phyloP scores from a whole-genome alignment of 2,329 filamentous ascomycete species.

The Epichloe uncinata region DNA sequence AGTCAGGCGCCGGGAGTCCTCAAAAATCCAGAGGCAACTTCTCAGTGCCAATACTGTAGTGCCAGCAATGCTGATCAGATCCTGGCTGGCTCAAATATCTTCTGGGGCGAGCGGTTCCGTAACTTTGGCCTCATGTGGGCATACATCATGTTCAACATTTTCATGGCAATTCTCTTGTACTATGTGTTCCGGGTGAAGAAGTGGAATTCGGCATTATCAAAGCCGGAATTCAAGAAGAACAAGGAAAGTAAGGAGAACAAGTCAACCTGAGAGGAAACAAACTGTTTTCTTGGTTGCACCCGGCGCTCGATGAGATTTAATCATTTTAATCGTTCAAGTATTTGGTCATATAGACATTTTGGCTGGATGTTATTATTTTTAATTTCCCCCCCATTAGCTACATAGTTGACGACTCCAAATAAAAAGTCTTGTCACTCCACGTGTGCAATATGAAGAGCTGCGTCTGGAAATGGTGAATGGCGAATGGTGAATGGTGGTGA shows the following conservation, averaged over 20 bases:
- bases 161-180: constrained; percentile 45
- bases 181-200: constrained; percentile 44
- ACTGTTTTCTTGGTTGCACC: too few relatives aligned
- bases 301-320: not conserved
- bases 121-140: constrained; percentile 60
- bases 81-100: constrained; percentile 31
- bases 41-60: constrained; percentile 53
- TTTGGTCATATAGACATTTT: too few relatives aligned
- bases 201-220: constrained; percentile 11
- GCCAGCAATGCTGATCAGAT: constrained; percentile 50
- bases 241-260: not conserved
- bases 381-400: too few relatives aligned
- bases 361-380: too few relatives aligned
- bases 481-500: too few relatives aligned
- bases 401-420: too few relatives aligned
- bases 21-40: constrained; percentile 43
- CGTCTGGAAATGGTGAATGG: too few relatives aligned
- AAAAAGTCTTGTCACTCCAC: too few relatives aligned
- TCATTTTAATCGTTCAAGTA: too few relatives aligned
- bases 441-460: too few relatives aligned
- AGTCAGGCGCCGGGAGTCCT: constrained; percentile 39
- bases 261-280: too few relatives aligned
- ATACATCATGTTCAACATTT: constrained; percentile 51
- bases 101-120: constrained; percentile 46
- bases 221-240: not conserved